Conservation (phyloP, 495 filamentous ascomycete genomes). For the Achaetomiella virescens region DNA sequence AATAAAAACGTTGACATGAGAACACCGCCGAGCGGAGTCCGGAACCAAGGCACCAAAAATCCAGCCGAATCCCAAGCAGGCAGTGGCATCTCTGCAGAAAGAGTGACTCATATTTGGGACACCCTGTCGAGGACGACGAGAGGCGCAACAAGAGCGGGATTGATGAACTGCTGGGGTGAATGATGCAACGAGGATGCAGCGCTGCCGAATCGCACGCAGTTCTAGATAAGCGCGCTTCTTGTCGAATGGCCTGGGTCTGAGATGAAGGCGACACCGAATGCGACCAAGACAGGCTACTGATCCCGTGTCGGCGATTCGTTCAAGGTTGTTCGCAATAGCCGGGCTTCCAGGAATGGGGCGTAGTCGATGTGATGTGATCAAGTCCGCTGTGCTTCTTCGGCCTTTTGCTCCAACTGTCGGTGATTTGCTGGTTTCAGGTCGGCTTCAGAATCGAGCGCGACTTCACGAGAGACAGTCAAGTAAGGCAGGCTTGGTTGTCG, state of each 20-base stretch:
- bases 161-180: conserved; percentile 32
- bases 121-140: conserved; percentile 21
- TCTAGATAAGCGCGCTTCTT: conserved; percentile 12
- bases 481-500: not conserved
- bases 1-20: conserved; percentile 1
- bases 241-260: conserved; percentile 3
- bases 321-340: not conserved
- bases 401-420: not conserved
- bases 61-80: conserved; percentile 18
- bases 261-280: conserved; percentile 22
- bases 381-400: not conserved
- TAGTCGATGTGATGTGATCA: conserved; percentile 13
- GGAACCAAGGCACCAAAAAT: conserved; percentile 6
- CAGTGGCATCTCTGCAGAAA: conserved; percentile 16
- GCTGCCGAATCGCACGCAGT: conserved; percentile 34
- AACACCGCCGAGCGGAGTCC: not conserved
- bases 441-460: conserved; percentile 3
- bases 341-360: conserved; percentile 15
- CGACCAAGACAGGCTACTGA: not conserved
- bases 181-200: conserved; percentile 30
- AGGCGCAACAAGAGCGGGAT: conserved; percentile 26
- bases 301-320: conserved; percentile 10
- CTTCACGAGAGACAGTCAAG: not conserved
- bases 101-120: conserved; percentile 41
- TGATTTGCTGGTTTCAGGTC: conserved; percentile 12